Evolutionary conservation across 768 basidiomycete genomes (phyloP).

Genomic region (Butyriboletus loyo): DNA sequence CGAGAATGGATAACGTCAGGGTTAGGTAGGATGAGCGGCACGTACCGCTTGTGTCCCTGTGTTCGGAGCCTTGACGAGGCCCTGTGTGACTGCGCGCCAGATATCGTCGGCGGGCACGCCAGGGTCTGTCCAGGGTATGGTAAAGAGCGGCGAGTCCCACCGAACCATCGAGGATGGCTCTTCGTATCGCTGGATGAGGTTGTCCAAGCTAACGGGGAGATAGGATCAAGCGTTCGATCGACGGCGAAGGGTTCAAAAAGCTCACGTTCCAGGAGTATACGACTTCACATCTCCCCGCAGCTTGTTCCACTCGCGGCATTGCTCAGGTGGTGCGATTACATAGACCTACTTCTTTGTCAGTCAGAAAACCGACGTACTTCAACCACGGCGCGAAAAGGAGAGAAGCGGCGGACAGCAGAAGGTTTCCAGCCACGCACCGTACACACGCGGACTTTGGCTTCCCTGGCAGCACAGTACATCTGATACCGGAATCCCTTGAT

Average conservation of each 20-base stretch:
- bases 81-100: slow-evolving; percentile 78
- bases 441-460: slow-evolving; percentile 78
- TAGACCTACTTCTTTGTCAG: slow-evolving; percentile 52
- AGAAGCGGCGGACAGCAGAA: neutral
- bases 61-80: slow-evolving; percentile 83
- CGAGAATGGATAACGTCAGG: neutral
- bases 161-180: slow-evolving; percentile 98
- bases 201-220: slow-evolving; percentile 7
- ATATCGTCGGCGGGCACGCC: slow-evolving; percentile 65
- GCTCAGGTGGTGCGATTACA: slow-evolving; percentile 69
- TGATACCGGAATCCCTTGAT: slow-evolving; percentile 99
- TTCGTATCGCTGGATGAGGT: slow-evolving; percentile 81
- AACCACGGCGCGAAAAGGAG: neutral
- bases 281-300: slow-evolving; percentile 42
- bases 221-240: neutral
- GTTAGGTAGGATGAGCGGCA: slow-evolving; percentile 1
- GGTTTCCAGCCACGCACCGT: slow-evolving; percentile 55
- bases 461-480: slow-evolving; percentile 93
- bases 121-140: slow-evolving; percentile 72
- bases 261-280: slow-evolving; percentile 73
- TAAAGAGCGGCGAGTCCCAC: slow-evolving; percentile 96
- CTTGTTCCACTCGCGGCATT: slow-evolving; percentile 76
- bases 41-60: slow-evolving; percentile 73
- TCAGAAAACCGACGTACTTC: slow-evolving; percentile 1
- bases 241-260: neutral